Percentiles rank a stretch among this genome's conserved stretches.
phyloP scores from a whole-genome alignment of 768 basidiomycete species.

The Macrolepiota fuliginosa region DNA sequence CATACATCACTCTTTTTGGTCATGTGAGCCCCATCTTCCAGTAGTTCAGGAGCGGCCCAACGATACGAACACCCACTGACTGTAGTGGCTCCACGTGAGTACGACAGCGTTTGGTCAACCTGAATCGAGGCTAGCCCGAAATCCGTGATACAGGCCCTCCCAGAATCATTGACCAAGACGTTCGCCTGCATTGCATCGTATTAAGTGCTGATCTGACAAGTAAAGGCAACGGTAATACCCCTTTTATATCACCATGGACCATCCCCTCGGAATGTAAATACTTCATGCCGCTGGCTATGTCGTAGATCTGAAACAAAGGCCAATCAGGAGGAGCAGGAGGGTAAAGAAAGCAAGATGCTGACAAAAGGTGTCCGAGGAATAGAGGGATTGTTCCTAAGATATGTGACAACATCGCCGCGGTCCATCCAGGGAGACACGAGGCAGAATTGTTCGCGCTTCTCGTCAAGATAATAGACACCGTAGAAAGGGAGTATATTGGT shows the following conservation, averaged over 20 bases:
- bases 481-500: slow-evolving; percentile 12
- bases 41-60: slow-evolving; percentile 19
- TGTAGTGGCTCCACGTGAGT: not conserved
- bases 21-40: not conserved
- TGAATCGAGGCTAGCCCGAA: slow-evolving; percentile 13
- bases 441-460: not conserved
- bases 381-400: slow-evolving; percentile 4
- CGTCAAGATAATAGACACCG: slow-evolving; percentile 6
- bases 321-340: no score
- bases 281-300: slow-evolving; percentile 11
- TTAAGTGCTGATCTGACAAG: not conserved
- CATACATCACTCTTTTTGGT: slow-evolving; percentile 16
- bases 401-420: slow-evolving; percentile 10
- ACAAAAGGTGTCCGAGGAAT: slow-evolving; percentile 2
- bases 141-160: slow-evolving; percentile 14
- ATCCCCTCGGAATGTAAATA: slow-evolving; percentile 15
- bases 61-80: slow-evolving; percentile 4
- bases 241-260: slow-evolving; percentile 18
- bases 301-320: slow-evolving; percentile 1
- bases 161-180: slow-evolving; percentile 11
- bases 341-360: not conserved
- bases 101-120: slow-evolving; percentile 4
- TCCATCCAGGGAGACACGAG: slow-evolving; percentile 18
- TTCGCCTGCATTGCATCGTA: slow-evolving; percentile 9
- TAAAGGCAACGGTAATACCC: slow-evolving; percentile 1